phyloP scores from a whole-genome alignment of 2,329 filamentous ascomycete species.

The Dryadomyces quercus-mongolicae region DNA sequence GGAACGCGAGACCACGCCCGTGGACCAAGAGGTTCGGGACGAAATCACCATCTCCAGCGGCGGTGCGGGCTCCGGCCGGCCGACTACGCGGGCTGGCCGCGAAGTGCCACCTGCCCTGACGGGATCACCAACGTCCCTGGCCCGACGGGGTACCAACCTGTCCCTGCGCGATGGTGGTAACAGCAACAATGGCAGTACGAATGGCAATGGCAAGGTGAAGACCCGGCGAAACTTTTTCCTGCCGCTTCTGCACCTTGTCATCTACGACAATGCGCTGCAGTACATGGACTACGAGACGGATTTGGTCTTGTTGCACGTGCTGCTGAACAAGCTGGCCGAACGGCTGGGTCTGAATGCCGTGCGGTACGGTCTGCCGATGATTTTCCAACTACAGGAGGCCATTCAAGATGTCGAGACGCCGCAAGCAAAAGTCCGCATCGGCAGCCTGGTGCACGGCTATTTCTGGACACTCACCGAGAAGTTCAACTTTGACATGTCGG shows the following conservation, averaged over 20 bases:
- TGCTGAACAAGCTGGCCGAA: slow-evolving; percentile 62
- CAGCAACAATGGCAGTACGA: slow-evolving; percentile 15
- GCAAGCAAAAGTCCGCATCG: slow-evolving; percentile 63
- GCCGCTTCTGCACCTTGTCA: slow-evolving; percentile 67
- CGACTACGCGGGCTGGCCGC: slow-evolving; percentile 26
- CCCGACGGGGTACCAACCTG: slow-evolving; percentile 53
- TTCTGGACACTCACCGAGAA: slow-evolving; percentile 68
- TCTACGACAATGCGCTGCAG: slow-evolving; percentile 81
- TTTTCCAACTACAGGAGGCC: slow-evolving; percentile 78
- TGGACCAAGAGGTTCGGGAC: slow-evolving; percentile 51
- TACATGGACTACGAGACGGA: slow-evolving; percentile 61
- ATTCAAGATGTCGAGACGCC: slow-evolving; percentile 55
- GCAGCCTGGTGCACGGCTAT: slow-evolving; percentile 80
- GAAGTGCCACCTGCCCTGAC: slow-evolving; percentile 20
- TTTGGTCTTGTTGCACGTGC: slow-evolving; percentile 62
- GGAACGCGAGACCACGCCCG: slow-evolving; percentile 59
- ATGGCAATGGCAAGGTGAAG: slow-evolving; percentile 15
- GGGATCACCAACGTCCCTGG: slow-evolving; percentile 17
- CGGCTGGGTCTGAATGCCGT: slow-evolving; percentile 74
- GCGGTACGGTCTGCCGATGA: slow-evolving; percentile 73
- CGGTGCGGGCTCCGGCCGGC: slow-evolving; percentile 17
- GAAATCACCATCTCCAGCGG: slow-evolving; percentile 22
- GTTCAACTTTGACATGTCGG: slow-evolving; percentile 62
- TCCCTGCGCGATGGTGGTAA: slow-evolving; percentile 39
- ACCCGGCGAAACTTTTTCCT: slow-evolving; percentile 59